These are phyloP conservation scores for Schizochytrium sp. DNA, from an alignment of 108 stramenopile genomes.

Conservation along the genomic window DNA sequence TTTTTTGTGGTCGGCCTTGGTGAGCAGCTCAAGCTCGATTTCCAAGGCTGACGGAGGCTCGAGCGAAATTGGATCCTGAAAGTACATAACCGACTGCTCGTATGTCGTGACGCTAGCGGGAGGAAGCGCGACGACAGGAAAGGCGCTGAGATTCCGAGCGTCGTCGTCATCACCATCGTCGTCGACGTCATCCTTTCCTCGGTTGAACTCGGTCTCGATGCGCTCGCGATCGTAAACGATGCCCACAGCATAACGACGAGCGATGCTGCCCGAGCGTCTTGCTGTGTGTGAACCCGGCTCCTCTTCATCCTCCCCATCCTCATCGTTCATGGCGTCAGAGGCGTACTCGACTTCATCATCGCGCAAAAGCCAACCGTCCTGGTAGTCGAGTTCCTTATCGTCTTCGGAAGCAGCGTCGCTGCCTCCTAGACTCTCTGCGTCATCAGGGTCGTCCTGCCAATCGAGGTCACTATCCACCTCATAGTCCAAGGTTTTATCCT, in stretches of 20 bases:
- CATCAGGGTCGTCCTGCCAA: background rate
- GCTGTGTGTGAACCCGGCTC: background rate
- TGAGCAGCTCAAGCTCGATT: background rate
- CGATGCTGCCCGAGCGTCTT: background rate
- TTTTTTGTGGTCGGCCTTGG: background rate
- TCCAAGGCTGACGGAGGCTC: background rate
- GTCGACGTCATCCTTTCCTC: background rate
- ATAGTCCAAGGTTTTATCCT: background rate
- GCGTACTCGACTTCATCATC: background rate
- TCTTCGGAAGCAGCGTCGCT: background rate
- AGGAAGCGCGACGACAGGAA: background rate
- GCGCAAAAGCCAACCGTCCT: background rate
- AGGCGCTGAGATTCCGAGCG: background rate
- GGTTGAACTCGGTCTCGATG: background rate
- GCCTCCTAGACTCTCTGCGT: background rate
- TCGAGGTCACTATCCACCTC: background rate
- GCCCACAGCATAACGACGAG: background rate
- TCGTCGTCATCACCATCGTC: background rate
- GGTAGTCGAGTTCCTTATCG: background rate
- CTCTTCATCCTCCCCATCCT: background rate
- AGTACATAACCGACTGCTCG: background rate
- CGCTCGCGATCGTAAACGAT: background rate
- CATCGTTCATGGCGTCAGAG: background rate
- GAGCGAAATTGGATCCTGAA: background rate
- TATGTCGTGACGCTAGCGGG: background rate